Conservation (phyloP, 192 early-diverging fungal species). For the Coemansia sp. region DNA sequence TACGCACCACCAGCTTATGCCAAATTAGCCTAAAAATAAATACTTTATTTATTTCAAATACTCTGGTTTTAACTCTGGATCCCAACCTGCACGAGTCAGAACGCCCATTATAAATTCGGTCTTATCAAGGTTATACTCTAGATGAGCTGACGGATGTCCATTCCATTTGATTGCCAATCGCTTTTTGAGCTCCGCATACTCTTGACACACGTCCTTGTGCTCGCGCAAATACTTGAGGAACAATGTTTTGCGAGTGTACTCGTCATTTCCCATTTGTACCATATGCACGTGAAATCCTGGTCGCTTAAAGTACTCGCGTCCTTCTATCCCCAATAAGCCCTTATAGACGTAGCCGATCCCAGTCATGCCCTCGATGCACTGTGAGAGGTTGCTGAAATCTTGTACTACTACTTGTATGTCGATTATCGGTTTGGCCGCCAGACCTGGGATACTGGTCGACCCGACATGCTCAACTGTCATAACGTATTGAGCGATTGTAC, state of each 20-base stretch:
- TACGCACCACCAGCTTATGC: conserved; percentile 89
- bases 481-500: not conserved
- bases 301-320: conserved; percentile 23
- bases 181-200: conserved; percentile 24
- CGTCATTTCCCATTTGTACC: conserved; percentile 5
- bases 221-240: conserved; percentile 18
- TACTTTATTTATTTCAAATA: too few relatives aligned
- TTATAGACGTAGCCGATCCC: conserved; percentile 6
- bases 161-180: conserved; percentile 18
- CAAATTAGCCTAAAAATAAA: conserved; percentile 63
- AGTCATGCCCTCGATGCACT: conserved; percentile 9
- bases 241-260: conserved; percentile 12
- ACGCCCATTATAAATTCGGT: conserved; percentile 24
- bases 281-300: conserved; percentile 18
- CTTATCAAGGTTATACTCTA: conserved; percentile 17
- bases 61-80: too few relatives aligned
- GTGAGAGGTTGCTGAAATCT: conserved; percentile 4
- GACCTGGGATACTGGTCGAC: conserved; percentile 35
- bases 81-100: conserved; percentile 6
- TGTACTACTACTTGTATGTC: conserved; percentile 23
- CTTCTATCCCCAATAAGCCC: conserved; percentile 7
- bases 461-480: conserved; percentile 24
- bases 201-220: not conserved
- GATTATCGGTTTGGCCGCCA: conserved; percentile 32
- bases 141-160: not conserved